Evolutionary conservation across 345 rosid species (phyloP).

Genomic region (Lagerstroemia speciosa): DNA sequence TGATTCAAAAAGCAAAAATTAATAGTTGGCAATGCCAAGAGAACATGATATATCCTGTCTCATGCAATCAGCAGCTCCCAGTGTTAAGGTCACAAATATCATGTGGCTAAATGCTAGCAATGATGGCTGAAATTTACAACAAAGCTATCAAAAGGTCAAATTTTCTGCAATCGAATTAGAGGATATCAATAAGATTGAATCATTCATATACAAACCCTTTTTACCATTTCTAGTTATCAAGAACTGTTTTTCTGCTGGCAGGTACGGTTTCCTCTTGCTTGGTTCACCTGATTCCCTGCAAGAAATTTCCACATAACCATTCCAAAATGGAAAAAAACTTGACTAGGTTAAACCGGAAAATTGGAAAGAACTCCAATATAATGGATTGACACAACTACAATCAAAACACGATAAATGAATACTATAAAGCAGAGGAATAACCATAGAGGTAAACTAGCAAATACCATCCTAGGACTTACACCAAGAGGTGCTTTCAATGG

Average conservation of each 20-base stretch:
- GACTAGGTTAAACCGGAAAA: not conserved
- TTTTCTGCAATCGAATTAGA: too few species aligned
- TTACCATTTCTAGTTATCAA: constrained; percentile 93
- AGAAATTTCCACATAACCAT: not conserved
- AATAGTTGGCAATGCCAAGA: not conserved
- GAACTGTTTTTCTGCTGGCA: constrained; percentile 83
- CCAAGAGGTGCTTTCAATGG: not conserved
- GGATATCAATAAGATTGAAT: not conserved
- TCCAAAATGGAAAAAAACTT: not conserved
- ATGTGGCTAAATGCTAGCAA: not conserved
- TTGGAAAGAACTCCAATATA: not conserved
- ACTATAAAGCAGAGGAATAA: not conserved
- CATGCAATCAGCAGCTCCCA: not conserved
- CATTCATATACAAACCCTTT: not conserved
- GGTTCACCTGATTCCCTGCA: constrained; percentile 96
- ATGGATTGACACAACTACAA: not conserved
- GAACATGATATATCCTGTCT: not conserved
- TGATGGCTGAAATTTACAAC: not conserved
- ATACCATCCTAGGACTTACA: too few species aligned
- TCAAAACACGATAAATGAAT: not conserved
- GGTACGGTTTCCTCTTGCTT: constrained; percentile 76
- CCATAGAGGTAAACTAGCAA: too few species aligned
- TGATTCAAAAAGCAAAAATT: not conserved
- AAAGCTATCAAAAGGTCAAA: not conserved
- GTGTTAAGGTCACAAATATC: not conserved